Evolutionary conservation across 495 filamentous ascomycete species (phyloP).

Genomic region (Penicillium flavigenum): DNA sequence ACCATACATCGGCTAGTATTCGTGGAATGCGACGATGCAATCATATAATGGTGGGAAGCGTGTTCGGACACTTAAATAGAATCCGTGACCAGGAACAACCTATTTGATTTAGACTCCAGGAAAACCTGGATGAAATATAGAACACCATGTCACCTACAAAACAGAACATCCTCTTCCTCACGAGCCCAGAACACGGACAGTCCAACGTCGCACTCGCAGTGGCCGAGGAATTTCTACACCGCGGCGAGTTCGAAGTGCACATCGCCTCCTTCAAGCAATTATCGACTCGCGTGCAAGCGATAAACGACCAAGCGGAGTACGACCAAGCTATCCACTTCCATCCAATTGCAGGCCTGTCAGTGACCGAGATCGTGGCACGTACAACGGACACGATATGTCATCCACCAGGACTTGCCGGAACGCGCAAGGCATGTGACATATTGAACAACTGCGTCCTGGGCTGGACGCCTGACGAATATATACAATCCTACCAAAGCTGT

Average conservation of each 20-base stretch:
- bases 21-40: conserved; percentile 1
- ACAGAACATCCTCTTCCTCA: conserved; percentile 48
- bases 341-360: conserved; percentile 40
- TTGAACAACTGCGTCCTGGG: conserved; percentile 36
- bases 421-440: conserved; percentile 37
- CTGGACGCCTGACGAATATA: conserved; percentile 52
- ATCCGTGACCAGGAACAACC: background rate
- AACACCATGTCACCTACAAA: conserved; percentile 11
- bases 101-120: background rate
- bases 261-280: conserved; percentile 51
- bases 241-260: conserved; percentile 48
- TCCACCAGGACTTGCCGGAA: conserved; percentile 38
- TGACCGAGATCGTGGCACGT: conserved; percentile 45
- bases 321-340: conserved; percentile 37
- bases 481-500: conserved; percentile 45
- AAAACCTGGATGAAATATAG: background rate
- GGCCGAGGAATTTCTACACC: conserved; percentile 49
- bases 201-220: conserved; percentile 56
- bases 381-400: conserved; percentile 34
- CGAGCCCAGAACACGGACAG: conserved; percentile 57
- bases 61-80: background rate
- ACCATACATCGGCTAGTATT: conserved; percentile 14
- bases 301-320: conserved; percentile 26
- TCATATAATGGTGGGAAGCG: background rate
- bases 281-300: conserved; percentile 29